Evolutionary conservation across 2,329 filamentous ascomycete genomes (phyloP).

Genomic region (Trichophyton equinum): DNA sequence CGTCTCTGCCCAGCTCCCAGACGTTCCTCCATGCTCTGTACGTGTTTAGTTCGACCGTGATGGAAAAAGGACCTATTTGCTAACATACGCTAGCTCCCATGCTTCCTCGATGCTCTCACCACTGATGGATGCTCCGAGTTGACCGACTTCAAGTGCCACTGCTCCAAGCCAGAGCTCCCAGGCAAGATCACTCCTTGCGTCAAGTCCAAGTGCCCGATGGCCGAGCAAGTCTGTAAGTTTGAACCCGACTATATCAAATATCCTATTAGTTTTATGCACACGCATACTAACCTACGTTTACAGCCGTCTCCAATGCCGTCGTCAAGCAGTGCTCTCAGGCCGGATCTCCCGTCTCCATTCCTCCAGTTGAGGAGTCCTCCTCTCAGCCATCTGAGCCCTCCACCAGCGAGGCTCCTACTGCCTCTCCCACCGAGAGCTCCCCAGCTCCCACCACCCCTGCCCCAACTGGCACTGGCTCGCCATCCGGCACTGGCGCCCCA

Average conservation of each 20-base stretch:
- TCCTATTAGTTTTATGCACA: not conserved
- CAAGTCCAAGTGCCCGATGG: conserved; percentile 27
- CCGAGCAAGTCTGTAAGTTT: conserved; percentile 7
- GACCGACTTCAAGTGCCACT: conserved; percentile 40
- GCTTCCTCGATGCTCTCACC: conserved; percentile 33
- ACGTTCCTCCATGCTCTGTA: conserved; percentile 38
- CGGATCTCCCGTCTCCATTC: conserved; percentile 28
- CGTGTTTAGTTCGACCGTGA: conserved; percentile 10
- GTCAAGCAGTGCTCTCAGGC: conserved; percentile 24
- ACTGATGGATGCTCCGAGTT: conserved; percentile 35
- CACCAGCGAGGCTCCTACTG: conserved; percentile 4
- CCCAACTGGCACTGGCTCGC: not conserved
- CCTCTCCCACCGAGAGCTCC: not conserved
- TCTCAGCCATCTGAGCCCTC: conserved; percentile 3
- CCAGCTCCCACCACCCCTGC: not conserved
- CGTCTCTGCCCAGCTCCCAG: conserved; percentile 34
- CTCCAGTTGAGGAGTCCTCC: conserved; percentile 16
- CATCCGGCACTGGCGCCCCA: conserved; percentile 1
- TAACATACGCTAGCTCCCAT: conserved; percentile 27
- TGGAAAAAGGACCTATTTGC: not conserved
- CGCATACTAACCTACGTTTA: not conserved
- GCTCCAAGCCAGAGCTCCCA: conserved; percentile 34
- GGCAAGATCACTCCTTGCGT: conserved; percentile 36
- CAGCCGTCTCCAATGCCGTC: conserved; percentile 28
- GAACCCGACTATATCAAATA: not conserved